Percentiles rank a stretch among this genome's conserved stretches.
phyloP scores from a whole-genome alignment of 345 rosid genomes.

The Citrus hindsii region DNA sequence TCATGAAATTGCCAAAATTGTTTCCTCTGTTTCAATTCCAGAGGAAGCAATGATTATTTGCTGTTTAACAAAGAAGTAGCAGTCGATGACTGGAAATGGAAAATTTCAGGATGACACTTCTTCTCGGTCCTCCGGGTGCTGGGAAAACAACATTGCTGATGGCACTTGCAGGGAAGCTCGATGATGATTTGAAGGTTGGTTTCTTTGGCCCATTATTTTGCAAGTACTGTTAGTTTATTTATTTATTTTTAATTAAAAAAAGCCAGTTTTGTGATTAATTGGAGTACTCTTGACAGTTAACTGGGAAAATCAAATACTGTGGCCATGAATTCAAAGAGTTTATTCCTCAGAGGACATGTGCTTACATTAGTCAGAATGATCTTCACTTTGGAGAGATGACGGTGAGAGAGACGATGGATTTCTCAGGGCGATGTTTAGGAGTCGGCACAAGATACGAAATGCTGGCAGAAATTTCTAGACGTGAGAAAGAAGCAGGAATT shows the following conservation, averaged over 20 bases:
- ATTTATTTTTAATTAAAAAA: no score
- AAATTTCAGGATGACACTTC: conserved; percentile 68
- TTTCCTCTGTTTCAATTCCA: not conserved
- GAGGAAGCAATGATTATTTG: not conserved
- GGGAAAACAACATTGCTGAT: conserved; percentile 82
- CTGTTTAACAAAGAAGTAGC: not conserved
- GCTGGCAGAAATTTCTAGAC: conserved; percentile 67
- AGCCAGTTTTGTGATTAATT: not conserved
- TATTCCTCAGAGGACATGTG: conserved; percentile 72
- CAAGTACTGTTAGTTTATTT: not conserved
- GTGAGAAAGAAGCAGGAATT: conserved; percentile 71
- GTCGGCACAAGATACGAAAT: conserved; percentile 66
- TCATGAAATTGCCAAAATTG: no score
- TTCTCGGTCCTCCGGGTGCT: conserved; percentile 89
- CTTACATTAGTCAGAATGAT: conserved; percentile 86
- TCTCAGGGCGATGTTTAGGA: conserved; percentile 78
- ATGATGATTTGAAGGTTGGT: conserved; percentile 53
- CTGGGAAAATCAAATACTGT: conserved; percentile 70
- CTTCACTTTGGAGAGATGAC: conserved; percentile 84
- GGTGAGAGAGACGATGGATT: conserved; percentile 76
- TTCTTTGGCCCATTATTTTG: not conserved
- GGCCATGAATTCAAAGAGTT: conserved; percentile 72
- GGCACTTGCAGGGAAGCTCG: conserved; percentile 78
- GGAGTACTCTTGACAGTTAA: conserved; percentile 32
- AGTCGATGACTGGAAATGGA: not conserved